Conservation (phyloP, 2,329 filamentous ascomycete genomes). For the Aspergillus pseudoviridinutans region DNA sequence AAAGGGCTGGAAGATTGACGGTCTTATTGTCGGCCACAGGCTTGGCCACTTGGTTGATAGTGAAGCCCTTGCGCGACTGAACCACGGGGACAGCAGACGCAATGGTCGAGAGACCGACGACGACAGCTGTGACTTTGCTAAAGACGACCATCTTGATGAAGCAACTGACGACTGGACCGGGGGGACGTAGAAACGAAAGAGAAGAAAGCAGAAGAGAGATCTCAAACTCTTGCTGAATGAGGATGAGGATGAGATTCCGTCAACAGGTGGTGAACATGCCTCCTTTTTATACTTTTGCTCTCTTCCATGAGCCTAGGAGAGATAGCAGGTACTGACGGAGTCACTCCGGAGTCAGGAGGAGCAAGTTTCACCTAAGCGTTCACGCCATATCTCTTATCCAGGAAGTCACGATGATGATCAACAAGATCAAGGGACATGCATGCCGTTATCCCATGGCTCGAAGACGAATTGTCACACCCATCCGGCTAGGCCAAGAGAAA, state of each 20-base stretch:
- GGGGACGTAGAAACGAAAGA: slow-evolving; percentile 8
- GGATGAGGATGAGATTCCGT: slow-evolving; percentile 11
- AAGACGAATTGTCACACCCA: not conserved
- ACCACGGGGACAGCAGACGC: slow-evolving; percentile 26
- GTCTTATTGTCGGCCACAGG: slow-evolving; percentile 15
- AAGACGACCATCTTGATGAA: slow-evolving; percentile 32
- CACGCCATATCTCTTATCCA: not conserved
- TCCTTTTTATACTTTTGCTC: slow-evolving; percentile 23
- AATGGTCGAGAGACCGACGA: slow-evolving; percentile 25
- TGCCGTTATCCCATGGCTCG: not conserved
- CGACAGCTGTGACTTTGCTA: slow-evolving; percentile 25
- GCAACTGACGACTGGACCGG: not conserved
- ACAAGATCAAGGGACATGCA: not conserved
- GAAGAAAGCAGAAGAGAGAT: slow-evolving; percentile 3
- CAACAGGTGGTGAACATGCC: slow-evolving; percentile 6
- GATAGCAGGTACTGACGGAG: not conserved
- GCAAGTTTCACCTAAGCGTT: not conserved
- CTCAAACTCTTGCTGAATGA: slow-evolving; percentile 8
- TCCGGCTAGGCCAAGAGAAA: not conserved
- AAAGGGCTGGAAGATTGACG: slow-evolving; percentile 27
- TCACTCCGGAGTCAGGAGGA: slow-evolving; percentile 7
- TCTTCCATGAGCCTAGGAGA: not conserved
- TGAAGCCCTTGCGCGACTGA: slow-evolving; percentile 26
- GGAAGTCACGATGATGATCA: slow-evolving; percentile 5
- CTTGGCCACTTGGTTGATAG: slow-evolving; percentile 26